A percentile compares a stretch with the other conserved stretches of the same genome.
phyloP scores from a whole-genome alignment of 2,329 filamentous ascomycete genomes.

The Massarina eburnea region DNA sequence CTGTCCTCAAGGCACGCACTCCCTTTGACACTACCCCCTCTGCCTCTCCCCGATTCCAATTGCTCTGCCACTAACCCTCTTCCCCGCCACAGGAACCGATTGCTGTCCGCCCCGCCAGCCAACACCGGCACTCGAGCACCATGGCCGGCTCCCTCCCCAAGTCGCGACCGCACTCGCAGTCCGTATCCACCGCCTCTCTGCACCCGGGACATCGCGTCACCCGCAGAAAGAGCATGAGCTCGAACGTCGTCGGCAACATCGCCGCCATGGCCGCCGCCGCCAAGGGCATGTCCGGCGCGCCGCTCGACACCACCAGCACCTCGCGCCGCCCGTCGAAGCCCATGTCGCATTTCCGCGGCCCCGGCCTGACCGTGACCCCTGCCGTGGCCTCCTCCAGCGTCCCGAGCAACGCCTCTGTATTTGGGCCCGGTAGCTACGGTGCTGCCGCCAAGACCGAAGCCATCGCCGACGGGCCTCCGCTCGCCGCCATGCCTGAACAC shows the following conservation, averaged over 20 bases:
- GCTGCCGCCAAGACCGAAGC: slow-evolving; percentile 55
- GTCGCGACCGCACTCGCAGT: slow-evolving; percentile 78
- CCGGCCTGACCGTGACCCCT: slow-evolving; percentile 60
- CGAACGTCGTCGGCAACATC: slow-evolving; percentile 70
- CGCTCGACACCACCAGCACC: slow-evolving; percentile 54
- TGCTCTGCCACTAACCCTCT: slow-evolving; percentile 29
- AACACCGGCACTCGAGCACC: slow-evolving; percentile 54
- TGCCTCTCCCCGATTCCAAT: slow-evolving; percentile 11
- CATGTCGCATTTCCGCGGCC: slow-evolving; percentile 45
- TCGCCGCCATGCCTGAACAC: slow-evolving; percentile 50
- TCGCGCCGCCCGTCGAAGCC: slow-evolving; percentile 71
- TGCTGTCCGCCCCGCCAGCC: slow-evolving; percentile 47
- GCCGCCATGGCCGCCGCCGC: slow-evolving; percentile 72
- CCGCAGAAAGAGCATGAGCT: slow-evolving; percentile 89
- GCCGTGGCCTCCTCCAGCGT: slow-evolving; percentile 70
- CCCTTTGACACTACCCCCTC: slow-evolving; percentile 14
- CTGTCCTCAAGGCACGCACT: slow-evolving; percentile 41
- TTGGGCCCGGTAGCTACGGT: slow-evolving; percentile 40
- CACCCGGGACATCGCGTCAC: slow-evolving; percentile 84
- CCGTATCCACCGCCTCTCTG: slow-evolving; percentile 73
- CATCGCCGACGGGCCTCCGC: slow-evolving; percentile 68
- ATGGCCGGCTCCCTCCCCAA: slow-evolving; percentile 62
- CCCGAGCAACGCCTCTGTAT: slow-evolving; percentile 54
- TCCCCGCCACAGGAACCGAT: slow-evolving; percentile 39
- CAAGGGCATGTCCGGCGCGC: slow-evolving; percentile 64